Conservation (phyloP, 2,329 filamentous ascomycete genomes). For the Biscogniauxia marginata region DNA sequence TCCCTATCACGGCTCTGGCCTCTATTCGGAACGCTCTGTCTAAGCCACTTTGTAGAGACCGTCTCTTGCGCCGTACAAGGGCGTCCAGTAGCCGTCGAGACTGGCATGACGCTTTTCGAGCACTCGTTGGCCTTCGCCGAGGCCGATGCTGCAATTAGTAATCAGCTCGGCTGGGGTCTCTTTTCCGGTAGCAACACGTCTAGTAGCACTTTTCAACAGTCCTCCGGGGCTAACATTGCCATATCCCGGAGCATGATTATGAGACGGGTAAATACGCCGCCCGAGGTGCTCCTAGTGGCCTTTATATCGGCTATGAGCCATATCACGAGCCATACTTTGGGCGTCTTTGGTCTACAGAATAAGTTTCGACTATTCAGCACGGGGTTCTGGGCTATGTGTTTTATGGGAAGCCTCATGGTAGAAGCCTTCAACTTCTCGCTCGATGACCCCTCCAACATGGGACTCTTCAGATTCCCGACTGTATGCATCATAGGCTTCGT, state of each 20-base stretch:
- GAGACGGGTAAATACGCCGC: conserved; percentile 79
- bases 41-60: conserved; percentile 87
- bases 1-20: conserved; percentile 78
- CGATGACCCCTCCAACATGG: conserved; percentile 59
- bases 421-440: conserved; percentile 64
- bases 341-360: conserved; percentile 75
- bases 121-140: conserved; percentile 95
- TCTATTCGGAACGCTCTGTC: conserved; percentile 65
- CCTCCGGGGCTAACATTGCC: conserved; percentile 43
- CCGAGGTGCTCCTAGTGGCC: conserved; percentile 83
- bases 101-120: conserved; percentile 94
- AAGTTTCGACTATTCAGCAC: conserved; percentile 83
- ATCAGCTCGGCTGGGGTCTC: conserved; percentile 70
- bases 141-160: conserved; percentile 83
- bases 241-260: conserved; percentile 67
- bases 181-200: conserved; percentile 49
- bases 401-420: conserved; percentile 82
- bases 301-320: conserved; percentile 89
- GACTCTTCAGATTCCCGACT: conserved; percentile 83
- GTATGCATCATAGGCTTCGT: conserved; percentile 95
- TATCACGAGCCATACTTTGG: conserved; percentile 78
- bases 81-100: conserved; percentile 75
- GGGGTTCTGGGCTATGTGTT: conserved; percentile 84
- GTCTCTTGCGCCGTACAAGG: conserved; percentile 86
- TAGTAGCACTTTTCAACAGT: conserved; percentile 43